These are phyloP conservation scores for Cladorrhinum sp. DNA, from an alignment of 2,329 filamentous ascomycete species.

Conservation along the genomic window DNA sequence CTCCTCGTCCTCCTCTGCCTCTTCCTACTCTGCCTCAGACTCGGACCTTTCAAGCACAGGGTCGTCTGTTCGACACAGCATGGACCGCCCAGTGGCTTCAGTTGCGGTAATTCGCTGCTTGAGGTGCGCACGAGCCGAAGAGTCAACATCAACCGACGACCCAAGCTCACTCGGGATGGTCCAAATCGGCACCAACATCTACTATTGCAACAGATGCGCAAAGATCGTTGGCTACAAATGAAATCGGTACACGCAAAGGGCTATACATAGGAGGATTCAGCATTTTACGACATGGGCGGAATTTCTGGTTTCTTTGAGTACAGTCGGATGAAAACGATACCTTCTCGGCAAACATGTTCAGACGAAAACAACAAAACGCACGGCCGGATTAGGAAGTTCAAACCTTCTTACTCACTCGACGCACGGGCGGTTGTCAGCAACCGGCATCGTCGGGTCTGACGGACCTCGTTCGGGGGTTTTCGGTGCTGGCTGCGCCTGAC, in stretches of 20 bases:
- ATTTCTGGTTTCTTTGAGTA: constrained; percentile 1
- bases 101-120: constrained; percentile 62
- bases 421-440: background rate
- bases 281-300: background rate
- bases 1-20: constrained; percentile 40
- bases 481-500: background rate
- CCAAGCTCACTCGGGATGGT: constrained; percentile 59
- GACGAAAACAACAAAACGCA: background rate
- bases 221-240: constrained; percentile 62
- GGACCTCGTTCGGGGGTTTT: background rate
- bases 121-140: constrained; percentile 58
- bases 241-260: background rate
- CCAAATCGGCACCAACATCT: constrained; percentile 61
- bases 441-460: constrained; percentile 1
- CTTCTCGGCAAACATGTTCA: background rate
- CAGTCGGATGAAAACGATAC: background rate
- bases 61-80: constrained; percentile 40
- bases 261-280: constrained; percentile 30
- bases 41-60: constrained; percentile 40
- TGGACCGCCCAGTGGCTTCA: constrained; percentile 52
- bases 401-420: background rate
- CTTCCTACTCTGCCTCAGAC: constrained; percentile 39
- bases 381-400: background rate
- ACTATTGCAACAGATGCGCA: constrained; percentile 64
- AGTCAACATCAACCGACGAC: constrained; percentile 61